Percentiles rank a stretch among this genome's conserved stretches.
Conservation (phyloP, 2,329 filamentous ascomycete genomes). For the Claviceps humidiphila region DNA sequence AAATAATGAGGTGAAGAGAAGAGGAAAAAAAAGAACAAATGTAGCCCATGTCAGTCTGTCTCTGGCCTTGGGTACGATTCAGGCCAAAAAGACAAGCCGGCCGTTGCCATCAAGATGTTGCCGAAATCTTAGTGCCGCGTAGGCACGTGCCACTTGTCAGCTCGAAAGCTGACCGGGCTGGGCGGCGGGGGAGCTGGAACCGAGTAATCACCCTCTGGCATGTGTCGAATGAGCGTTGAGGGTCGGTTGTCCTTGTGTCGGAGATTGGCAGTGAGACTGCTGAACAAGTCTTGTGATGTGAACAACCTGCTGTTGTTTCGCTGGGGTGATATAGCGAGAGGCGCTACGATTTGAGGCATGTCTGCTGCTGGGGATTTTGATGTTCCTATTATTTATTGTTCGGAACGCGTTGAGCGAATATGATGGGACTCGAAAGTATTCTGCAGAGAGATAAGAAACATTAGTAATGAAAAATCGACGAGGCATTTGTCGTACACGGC, state of each 20-base stretch:
- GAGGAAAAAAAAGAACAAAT: neutral
- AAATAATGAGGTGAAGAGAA: neutral
- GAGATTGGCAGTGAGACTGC: constrained; percentile 39
- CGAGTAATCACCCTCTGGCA: constrained; percentile 46
- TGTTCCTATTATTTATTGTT: neutral
- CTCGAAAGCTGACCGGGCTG: constrained; percentile 47
- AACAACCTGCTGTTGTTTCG: constrained; percentile 30
- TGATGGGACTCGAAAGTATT: neutral
- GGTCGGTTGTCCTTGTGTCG: constrained; percentile 28
- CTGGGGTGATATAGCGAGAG: constrained; percentile 34
- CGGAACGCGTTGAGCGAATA: too few relatives aligned
- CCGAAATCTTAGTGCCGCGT: neutral
- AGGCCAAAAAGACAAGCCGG: neutral
- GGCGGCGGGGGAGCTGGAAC: constrained; percentile 53
- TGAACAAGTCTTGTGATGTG: constrained; percentile 37
- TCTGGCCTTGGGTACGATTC: neutral
- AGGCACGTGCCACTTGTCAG: constrained; percentile 20
- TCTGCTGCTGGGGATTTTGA: neutral
- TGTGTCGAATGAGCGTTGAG: constrained; percentile 34
- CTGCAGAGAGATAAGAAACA: neutral
- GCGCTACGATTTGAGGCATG: constrained; percentile 28
- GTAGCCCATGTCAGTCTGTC: neutral
- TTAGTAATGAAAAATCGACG: neutral
- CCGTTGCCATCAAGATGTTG: neutral
- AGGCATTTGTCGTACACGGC: neutral